Percentiles rank a stretch among this genome's conserved stretches.
Evolutionary conservation across 192 early-diverging fungal species (phyloP).

Genomic region (Backusella circina): DNA sequence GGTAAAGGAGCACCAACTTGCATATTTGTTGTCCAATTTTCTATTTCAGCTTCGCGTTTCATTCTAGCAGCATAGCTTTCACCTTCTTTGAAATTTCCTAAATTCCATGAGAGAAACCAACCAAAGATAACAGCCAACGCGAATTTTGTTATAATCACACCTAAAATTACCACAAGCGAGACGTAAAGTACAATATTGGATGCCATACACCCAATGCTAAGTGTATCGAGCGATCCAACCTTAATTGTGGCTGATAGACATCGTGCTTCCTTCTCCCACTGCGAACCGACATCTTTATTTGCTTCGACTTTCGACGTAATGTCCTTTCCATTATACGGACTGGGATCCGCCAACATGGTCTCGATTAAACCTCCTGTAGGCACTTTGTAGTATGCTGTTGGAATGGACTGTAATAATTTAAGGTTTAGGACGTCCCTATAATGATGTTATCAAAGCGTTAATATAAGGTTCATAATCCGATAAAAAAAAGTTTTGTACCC

Average conservation of each 20-base stretch:
- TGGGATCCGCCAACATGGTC: neutral
- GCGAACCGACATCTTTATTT: conserved; percentile 42
- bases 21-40: conserved; percentile 37
- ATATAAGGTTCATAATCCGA: neutral
- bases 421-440: conserved; percentile 34
- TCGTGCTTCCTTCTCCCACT: conserved; percentile 43
- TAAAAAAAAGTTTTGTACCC: conserved; percentile 33
- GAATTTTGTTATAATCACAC: conserved; percentile 68
- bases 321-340: conserved; percentile 45
- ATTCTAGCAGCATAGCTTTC: conserved; percentile 53
- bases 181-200: conserved; percentile 77
- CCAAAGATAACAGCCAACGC: conserved; percentile 74
- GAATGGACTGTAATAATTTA: conserved; percentile 27
- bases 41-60: conserved; percentile 37
- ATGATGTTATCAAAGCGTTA: conserved; percentile 1
- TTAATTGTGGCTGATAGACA: conserved; percentile 79
- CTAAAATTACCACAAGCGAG: conserved; percentile 69
- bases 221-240: conserved; percentile 77
- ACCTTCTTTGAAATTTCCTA: conserved; percentile 66
- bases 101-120: conserved; percentile 75
- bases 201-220: conserved; percentile 76
- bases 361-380: conserved; percentile 26
- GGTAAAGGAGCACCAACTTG: conserved; percentile 35
- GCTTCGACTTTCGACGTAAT: conserved; percentile 43
- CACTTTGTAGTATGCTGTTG: conserved; percentile 11